Percentiles rank a stretch among this genome's conserved stretches.
Evolutionary conservation across 1,284 basidiomycete genomes (phyloP).

Genomic region (Fomes fomentarius): DNA sequence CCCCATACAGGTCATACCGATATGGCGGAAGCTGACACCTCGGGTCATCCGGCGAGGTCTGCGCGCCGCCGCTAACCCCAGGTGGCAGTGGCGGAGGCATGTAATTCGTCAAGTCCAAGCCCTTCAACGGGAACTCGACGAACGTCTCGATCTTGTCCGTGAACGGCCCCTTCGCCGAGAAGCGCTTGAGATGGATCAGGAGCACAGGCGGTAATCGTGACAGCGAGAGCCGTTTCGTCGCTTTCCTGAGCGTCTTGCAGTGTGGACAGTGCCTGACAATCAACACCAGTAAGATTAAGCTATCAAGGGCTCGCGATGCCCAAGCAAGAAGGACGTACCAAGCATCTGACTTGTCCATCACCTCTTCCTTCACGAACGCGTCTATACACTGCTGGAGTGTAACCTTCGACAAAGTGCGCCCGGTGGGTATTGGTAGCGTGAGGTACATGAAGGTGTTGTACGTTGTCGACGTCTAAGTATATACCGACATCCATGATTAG

Average conservation of each 20-base stretch:
- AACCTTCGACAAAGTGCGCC: slow-evolving; percentile 64
- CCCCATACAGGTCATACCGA: slow-evolving; percentile 86
- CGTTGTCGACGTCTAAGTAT: slow-evolving; percentile 98
- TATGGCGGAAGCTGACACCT: slow-evolving; percentile 84
- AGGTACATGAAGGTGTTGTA: slow-evolving; percentile 98
- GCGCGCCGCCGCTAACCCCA: slow-evolving; percentile 50
- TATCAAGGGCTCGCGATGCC: neutral
- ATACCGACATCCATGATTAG: slow-evolving; percentile 9
- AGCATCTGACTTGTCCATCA: slow-evolving; percentile 92
- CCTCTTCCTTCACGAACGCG: slow-evolving; percentile 89
- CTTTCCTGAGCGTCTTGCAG: slow-evolving; percentile 86
- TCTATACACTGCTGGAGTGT: slow-evolving; percentile 86
- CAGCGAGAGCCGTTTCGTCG: slow-evolving; percentile 85
- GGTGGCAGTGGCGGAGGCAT: slow-evolving; percentile 83
- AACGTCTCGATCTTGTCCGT: slow-evolving; percentile 94
- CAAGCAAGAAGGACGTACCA: slow-evolving; percentile 63
- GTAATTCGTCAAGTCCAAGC: slow-evolving; percentile 88
- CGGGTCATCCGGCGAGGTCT: slow-evolving; percentile 66
- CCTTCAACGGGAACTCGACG: slow-evolving; percentile 86
- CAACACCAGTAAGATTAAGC: neutral
- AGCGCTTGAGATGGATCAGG: slow-evolving; percentile 95
- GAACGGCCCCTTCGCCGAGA: slow-evolving; percentile 90
- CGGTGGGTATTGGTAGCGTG: slow-evolving; percentile 85
- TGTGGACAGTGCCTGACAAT: slow-evolving; percentile 83
- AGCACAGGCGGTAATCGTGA: slow-evolving; percentile 93